phyloP scores from a whole-genome alignment of 2,329 filamentous ascomycete genomes.

The Chaetoscypha palmicola region DNA sequence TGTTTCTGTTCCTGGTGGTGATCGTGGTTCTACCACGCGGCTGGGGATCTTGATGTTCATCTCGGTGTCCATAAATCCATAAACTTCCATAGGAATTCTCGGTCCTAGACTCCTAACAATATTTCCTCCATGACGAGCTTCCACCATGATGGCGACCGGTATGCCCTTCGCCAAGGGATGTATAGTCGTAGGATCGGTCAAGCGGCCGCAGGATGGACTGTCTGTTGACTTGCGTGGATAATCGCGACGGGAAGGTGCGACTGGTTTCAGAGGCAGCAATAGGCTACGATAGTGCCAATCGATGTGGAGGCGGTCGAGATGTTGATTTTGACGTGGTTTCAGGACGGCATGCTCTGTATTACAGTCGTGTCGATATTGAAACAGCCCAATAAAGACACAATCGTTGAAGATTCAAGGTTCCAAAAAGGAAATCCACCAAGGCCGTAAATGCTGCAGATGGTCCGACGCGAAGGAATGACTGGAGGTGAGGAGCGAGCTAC shows the following conservation, averaged over 20 bases:
- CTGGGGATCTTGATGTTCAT: constrained; percentile 23
- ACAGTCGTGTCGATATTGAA: constrained; percentile 20
- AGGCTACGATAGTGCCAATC: background rate
- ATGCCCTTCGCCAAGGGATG: constrained; percentile 7
- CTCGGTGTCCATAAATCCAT: constrained; percentile 21
- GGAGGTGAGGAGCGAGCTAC: constrained; percentile 23
- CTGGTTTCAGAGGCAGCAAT: constrained; percentile 8
- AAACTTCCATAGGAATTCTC: constrained; percentile 17
- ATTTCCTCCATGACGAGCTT: constrained; percentile 18
- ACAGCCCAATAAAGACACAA: constrained; percentile 13
- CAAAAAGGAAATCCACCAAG: too few relatives aligned
- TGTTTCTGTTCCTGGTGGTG: constrained; percentile 4
- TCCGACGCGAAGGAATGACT: constrained; percentile 31
- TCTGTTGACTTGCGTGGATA: background rate
- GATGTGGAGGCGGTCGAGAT: constrained; percentile 1
- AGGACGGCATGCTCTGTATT: constrained; percentile 12
- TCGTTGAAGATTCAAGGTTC: background rate
- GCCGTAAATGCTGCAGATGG: constrained; percentile 3
- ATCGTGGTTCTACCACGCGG: constrained; percentile 20
- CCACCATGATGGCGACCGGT: constrained; percentile 18
- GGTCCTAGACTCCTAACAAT: constrained; percentile 26
- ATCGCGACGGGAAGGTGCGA: constrained; percentile 17
- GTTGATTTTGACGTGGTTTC: constrained; percentile 13
- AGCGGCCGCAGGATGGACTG: background rate
- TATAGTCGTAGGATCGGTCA: background rate